Evolutionary conservation across 169 alveolate genomes (phyloP).

Genomic region (Cryptosporidium canis): DNA sequence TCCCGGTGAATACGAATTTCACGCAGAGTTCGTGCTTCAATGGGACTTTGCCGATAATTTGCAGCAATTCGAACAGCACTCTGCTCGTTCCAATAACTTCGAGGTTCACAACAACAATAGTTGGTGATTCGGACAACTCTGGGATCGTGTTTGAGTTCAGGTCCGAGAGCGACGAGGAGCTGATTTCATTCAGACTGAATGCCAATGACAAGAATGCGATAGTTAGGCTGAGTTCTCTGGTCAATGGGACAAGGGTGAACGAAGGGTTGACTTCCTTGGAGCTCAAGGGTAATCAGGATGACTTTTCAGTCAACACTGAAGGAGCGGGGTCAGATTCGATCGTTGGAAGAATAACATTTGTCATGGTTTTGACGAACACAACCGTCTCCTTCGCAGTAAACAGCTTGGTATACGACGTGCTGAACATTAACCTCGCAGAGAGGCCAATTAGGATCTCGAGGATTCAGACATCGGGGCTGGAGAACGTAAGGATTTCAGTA

Average conservation of each 20-base stretch:
- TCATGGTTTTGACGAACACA: constrained; percentile 56
- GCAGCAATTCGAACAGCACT: constrained; percentile 4
- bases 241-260: constrained; percentile 33
- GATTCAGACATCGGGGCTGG: constrained; percentile 14
- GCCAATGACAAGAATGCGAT: neutral
- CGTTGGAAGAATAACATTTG: neutral
- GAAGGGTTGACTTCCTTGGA: neutral
- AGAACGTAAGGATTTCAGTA: neutral
- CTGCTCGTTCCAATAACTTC: constrained; percentile 1
- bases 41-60: constrained; percentile 21
- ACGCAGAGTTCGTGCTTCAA: constrained; percentile 20
- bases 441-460: constrained; percentile 18
- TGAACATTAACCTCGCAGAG: constrained; percentile 48
- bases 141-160: neutral
- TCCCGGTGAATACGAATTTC: constrained; percentile 31
- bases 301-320: neutral
- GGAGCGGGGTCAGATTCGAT: neutral
- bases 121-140: neutral
- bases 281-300: neutral
- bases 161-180: constrained; percentile 3
- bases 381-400: constrained; percentile 18
- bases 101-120: constrained; percentile 38
- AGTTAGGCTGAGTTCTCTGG: constrained; percentile 14
- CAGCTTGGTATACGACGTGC: constrained; percentile 26
- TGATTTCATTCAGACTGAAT: constrained; percentile 21